Evolutionary conservation across 352 stramenopile species (phyloP).

Genomic region (Phytopythium oedochilum): DNA sequence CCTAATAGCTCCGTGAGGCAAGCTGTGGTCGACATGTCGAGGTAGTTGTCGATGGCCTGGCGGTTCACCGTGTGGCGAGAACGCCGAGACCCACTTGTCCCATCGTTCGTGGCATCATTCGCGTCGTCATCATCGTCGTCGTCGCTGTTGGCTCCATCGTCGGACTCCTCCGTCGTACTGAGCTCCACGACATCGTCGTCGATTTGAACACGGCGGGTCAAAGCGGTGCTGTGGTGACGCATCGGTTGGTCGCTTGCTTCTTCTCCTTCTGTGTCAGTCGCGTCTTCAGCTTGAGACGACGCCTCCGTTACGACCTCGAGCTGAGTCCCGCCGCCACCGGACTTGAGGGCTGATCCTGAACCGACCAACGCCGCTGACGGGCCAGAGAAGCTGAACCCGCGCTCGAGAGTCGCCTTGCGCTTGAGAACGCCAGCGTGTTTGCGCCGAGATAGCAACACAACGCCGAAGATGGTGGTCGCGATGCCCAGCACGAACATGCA

Average conservation of each 20-base stretch:
- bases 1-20: constrained; percentile 64
- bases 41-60: constrained; percentile 81
- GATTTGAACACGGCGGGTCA: constrained; percentile 5
- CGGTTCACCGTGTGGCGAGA: constrained; percentile 51
- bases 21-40: constrained; percentile 78
- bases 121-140: constrained; percentile 18
- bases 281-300: constrained; percentile 6
- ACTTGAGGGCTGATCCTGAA: neutral
- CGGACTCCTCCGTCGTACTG: constrained; percentile 26
- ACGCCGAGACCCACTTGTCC: constrained; percentile 8
- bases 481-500: constrained; percentile 86
- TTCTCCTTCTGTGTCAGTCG: constrained; percentile 7
- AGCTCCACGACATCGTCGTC: constrained; percentile 10
- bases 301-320: constrained; percentile 3
- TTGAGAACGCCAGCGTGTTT: constrained; percentile 41
- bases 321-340: neutral
- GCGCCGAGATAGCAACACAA: constrained; percentile 75
- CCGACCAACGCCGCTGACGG: constrained; percentile 1
- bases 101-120: neutral
- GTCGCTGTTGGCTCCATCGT: constrained; percentile 26
- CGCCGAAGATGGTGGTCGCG: constrained; percentile 73
- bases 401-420: constrained; percentile 44
- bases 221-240: neutral
- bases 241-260: constrained; percentile 4
- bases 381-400: constrained; percentile 65